Percentiles rank a stretch among this genome's conserved stretches.
These are phyloP conservation scores for Paraphoma chrysanthemicola DNA, from an alignment of 2,329 filamentous ascomycete species.

Conservation along the genomic window DNA sequence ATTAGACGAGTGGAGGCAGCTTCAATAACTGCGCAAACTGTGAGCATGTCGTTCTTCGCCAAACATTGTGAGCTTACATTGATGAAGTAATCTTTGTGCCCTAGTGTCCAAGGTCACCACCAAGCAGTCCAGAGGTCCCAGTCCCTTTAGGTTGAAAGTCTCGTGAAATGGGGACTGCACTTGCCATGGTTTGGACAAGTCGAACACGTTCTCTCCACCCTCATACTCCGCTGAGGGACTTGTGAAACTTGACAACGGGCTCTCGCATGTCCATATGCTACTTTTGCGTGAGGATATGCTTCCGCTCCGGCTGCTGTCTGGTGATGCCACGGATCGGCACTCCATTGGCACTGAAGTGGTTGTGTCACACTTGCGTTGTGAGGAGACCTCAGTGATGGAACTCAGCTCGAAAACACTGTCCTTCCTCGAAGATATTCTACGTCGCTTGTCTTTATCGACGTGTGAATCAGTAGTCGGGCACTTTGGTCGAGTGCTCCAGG, in stretches of 20 bases:
- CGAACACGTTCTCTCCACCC: slow-evolving; percentile 17
- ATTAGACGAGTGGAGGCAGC: slow-evolving; percentile 28
- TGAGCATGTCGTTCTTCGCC: slow-evolving; percentile 1
- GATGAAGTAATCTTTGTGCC: slow-evolving; percentile 27
- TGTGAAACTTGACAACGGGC: slow-evolving; percentile 18
- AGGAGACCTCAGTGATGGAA: neutral
- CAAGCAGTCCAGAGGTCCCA: slow-evolving; percentile 32
- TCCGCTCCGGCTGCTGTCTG: slow-evolving; percentile 21
- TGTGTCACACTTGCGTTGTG: neutral
- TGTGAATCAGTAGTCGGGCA: slow-evolving; percentile 17
- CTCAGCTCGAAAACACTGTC: slow-evolving; percentile 4
- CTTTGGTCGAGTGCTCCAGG: slow-evolving; percentile 42
- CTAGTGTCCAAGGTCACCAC: slow-evolving; percentile 29
- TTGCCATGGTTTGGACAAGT: slow-evolving; percentile 7
- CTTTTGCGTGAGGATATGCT: slow-evolving; percentile 18
- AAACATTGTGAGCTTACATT: slow-evolving; percentile 28
- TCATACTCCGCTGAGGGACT: slow-evolving; percentile 20
- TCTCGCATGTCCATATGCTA: slow-evolving; percentile 17
- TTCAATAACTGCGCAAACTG: slow-evolving; percentile 25
- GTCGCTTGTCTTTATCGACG: slow-evolving; percentile 1
- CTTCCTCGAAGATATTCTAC: slow-evolving; percentile 4
- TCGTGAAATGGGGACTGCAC: slow-evolving; percentile 8
- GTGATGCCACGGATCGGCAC: slow-evolving; percentile 13
- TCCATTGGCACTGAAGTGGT: slow-evolving; percentile 6
- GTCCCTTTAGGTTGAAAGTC: slow-evolving; percentile 21